Percentiles rank a stretch among this genome's conserved stretches.
These are phyloP conservation scores for Hemisphaericaspora xylofermentans DNA, from an alignment of 1,139 yeast genomes.

Conservation along the genomic window DNA sequence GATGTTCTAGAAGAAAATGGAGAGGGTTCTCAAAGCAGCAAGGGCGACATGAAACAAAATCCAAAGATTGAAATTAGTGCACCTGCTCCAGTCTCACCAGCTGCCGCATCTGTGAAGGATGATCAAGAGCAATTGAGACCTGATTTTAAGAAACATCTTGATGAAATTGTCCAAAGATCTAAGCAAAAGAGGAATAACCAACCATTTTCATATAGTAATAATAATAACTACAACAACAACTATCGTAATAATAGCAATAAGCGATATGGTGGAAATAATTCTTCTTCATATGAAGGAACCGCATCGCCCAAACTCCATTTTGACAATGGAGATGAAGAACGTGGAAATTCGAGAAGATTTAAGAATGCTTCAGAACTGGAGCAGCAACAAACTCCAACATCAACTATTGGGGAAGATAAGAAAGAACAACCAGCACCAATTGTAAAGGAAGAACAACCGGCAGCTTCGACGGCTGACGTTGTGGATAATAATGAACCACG, in stretches of 20 bases:
- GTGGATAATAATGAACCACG: background rate
- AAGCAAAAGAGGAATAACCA: constrained; percentile 8
- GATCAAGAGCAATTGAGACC: constrained; percentile 23
- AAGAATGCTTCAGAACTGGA: background rate
- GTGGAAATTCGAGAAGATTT: constrained; percentile 3
- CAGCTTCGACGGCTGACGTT: background rate
- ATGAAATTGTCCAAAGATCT: constrained; percentile 22
- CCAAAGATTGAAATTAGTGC: background rate
- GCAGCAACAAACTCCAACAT: too few relatives aligned
- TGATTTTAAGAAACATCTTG: constrained; percentile 33
- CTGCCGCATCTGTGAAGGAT: too few relatives aligned
- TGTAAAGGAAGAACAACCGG: background rate
- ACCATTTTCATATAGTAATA: background rate
- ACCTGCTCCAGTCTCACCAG: too few relatives aligned
- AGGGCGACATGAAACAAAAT: constrained; percentile 2
- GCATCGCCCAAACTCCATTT: background rate
- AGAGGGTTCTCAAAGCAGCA: constrained; percentile 2
- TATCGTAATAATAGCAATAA: background rate
- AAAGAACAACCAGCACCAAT: background rate
- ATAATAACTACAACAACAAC: background rate
- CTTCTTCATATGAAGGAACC: background rate
- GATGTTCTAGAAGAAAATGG: constrained; percentile 5
- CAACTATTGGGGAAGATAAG: too few relatives aligned
- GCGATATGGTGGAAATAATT: background rate
- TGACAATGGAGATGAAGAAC: background rate